Conservation (phyloP, 208 protist genomes). For the Trypanosoma avium region DNA sequence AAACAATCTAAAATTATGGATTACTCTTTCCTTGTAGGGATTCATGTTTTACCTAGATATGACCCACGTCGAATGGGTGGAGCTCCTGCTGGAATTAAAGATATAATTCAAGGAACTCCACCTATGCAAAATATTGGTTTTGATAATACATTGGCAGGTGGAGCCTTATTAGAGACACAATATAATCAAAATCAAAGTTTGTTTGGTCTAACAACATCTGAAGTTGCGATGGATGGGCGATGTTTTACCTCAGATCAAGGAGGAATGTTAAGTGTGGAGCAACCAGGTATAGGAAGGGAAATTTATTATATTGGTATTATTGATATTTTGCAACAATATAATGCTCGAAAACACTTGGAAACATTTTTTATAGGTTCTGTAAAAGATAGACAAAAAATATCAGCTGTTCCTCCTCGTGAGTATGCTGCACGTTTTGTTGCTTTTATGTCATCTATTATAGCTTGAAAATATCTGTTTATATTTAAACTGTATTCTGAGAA, state of each 20-base stretch:
- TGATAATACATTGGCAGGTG: constrained; percentile 4
- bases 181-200: not conserved
- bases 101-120: not conserved
- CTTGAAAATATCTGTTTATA: constrained; percentile 46
- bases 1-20: constrained; percentile 90
- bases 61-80: not conserved
- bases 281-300: constrained; percentile 53
- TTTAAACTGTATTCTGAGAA: too few relatives aligned
- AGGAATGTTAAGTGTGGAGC: constrained; percentile 76
- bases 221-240: constrained; percentile 40
- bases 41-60: constrained; percentile 63
- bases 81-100: not conserved
- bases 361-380: constrained; percentile 55
- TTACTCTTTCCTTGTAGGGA: constrained; percentile 92
- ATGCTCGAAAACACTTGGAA: constrained; percentile 77
- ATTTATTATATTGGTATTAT: constrained; percentile 95
- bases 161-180: not conserved
- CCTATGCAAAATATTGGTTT: not conserved
- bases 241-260: constrained; percentile 83
- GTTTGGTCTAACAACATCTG: not conserved
- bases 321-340: constrained; percentile 94
- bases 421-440: constrained; percentile 88
- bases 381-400: constrained; percentile 80
- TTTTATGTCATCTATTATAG: constrained; percentile 90
- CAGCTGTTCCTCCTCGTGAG: constrained; percentile 73